Evolutionary conservation across 108 stramenopile species (phyloP), one percentile per base, ranked within the genome.

Genomic region (Nitzschia putrida): DNA sequence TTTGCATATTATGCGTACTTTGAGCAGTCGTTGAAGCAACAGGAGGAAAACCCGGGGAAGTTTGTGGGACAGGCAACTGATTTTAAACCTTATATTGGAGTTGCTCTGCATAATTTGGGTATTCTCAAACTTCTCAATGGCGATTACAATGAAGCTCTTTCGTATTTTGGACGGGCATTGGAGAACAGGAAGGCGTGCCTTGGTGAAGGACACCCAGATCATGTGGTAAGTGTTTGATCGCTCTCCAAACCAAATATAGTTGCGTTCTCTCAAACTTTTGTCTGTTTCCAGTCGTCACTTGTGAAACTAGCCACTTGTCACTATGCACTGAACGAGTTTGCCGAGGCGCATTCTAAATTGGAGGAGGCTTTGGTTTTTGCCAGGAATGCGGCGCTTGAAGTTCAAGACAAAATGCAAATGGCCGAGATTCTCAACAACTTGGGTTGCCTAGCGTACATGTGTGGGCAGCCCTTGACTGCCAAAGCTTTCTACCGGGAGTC

Each of bases 341-440:
- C 61, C 1, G 71, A 73, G 22, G 73, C 84, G 2, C 71, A 73
- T 16, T 53, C 52, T 11, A 64, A 47, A 25, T 57, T 84, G 6
- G 71, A 73, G 34, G 68, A 60, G 57, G 77, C 74, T 21, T 47
- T 76, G 25, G 61, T 53, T 8, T 66, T 57, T 60, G 74, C 68
- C 23, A 69, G 65, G 47, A 23, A 26, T 12, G 22, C 21, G 50
- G 18, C 53, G 16, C n/a, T 25, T 38, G 43, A 68, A 11, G 23
- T 80, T 14, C 51, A 68, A 52, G 85, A 82, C 42, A 72, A 59
- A 3, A 58, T 72, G 24, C 80, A 72, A 45, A 53, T 82, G 42
- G 74, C 78, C 20, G 85, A 85, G 49, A 74, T 81, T 41, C 37
- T 79, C 40, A 85, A 85, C 56, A 85, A 85, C 54, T 55, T 82